These are phyloP conservation scores for Zoysia japonica DNA, from an alignment of 176 grass and related monocot species.

Conservation along the genomic window DNA sequence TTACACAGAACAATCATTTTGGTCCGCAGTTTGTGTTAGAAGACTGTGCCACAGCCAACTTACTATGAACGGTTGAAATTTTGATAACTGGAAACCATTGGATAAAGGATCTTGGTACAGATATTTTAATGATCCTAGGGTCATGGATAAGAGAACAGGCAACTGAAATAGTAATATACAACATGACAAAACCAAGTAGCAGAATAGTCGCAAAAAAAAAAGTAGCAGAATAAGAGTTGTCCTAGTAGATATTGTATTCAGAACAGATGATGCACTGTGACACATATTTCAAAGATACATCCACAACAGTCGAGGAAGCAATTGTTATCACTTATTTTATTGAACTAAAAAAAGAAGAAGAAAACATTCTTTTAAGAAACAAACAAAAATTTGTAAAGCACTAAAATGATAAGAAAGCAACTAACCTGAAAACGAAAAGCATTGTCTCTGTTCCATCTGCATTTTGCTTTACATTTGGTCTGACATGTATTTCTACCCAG, in stretches of 20 bases:
- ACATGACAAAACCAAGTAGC: neutral
- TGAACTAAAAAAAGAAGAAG: slow-evolving; percentile 4
- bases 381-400: neutral
- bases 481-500: slow-evolving; percentile 95
- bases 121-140: neutral
- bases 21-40: neutral
- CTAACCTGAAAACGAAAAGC: slow-evolving; percentile 85
- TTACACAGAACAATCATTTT: neutral
- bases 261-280: neutral
- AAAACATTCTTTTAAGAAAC: slow-evolving; percentile 5
- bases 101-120: neutral
- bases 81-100: neutral
- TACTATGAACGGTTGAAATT: neutral
- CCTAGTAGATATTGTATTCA: neutral
- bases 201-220: neutral
- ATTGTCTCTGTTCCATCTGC: slow-evolving; percentile 61
- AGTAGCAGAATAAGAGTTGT: neutral
- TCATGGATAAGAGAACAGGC: neutral
- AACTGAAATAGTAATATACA: neutral
- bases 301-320: neutral
- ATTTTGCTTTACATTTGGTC: slow-evolving; percentile 68
- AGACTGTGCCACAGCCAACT: neutral
- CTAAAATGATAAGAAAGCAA: slow-evolving; percentile 33
- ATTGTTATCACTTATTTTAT: slow-evolving; percentile 9
- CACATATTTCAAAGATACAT: neutral